Evolutionary conservation across 176 grass and related monocot genomes (phyloP), one percentile per base, ranked within the genome.

Genomic region (Dendrocalamus sinicus): DNA sequence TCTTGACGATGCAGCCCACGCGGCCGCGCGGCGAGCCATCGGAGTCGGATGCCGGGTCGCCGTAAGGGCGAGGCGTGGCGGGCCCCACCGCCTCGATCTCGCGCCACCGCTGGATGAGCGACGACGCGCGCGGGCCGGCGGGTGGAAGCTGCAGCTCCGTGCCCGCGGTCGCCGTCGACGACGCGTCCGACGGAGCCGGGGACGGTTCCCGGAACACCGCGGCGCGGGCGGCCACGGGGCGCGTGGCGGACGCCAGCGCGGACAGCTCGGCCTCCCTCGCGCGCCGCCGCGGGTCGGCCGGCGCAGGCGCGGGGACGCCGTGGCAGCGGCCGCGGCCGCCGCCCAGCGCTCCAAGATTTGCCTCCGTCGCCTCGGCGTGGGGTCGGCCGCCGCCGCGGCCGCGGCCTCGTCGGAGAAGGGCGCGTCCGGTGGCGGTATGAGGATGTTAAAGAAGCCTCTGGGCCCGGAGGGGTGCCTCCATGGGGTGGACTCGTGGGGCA

Each of bases 81-180:
- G 88, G 84, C 0, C 80, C 78, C 37, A 85, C 88, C 9, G 91
- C 91, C 91, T 98, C 96, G 64, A 98, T 78, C 85, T 94, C 96
- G 81, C 96, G 85, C 96, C 96, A 98, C 46, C 91, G 94, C 84
- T 98, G 96, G 58, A 98, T 98, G 67, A 98, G 81, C 66, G 96
- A 98, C 0, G 96, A 95, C 9, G 96, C 93, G 0, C 96, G 93
- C n/a, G 91, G 91, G 10, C 87, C 94, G 23, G 84, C 23, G 12
- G 84, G 84, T 1, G 83, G 89, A 23, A 87, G 72, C 8, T 97
- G 70, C 41, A 4, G 60, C 15, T 26, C 73, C 16, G 23, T 22
- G 15, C 59, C 46, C 5, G 16, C 40, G n/a, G 51, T 43, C 28
- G 65, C 17, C 20, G 66, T n/a, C 0, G 85, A 75, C 3, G 91